These are phyloP conservation scores for Suhomyces bolitotheri DNA, from an alignment of 1,139 yeast species.

Conservation along the genomic window DNA sequence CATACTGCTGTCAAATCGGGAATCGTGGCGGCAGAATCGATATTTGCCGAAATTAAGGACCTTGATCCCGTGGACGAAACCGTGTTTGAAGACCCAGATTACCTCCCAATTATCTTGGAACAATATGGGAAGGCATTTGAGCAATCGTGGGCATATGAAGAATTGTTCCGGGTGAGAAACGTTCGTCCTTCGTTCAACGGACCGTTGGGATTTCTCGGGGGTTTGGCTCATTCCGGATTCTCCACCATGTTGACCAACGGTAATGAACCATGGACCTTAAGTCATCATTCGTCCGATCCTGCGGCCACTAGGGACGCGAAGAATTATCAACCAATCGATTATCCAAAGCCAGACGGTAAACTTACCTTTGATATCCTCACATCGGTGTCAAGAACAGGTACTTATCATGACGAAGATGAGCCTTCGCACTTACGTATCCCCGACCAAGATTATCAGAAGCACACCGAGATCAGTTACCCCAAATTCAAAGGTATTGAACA, in stretches of 20 bases:
- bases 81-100: slow-evolving; percentile 36
- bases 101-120: slow-evolving; percentile 51
- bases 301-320: slow-evolving; percentile 67
- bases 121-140: slow-evolving; percentile 65
- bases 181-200: slow-evolving; percentile 86
- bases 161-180: slow-evolving; percentile 79
- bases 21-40: slow-evolving; percentile 87
- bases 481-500: slow-evolving; percentile 83
- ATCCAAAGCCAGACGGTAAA: slow-evolving; percentile 92
- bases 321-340: slow-evolving; percentile 67
- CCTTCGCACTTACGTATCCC: slow-evolving; percentile 84
- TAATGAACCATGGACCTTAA: slow-evolving; percentile 82
- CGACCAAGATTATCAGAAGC: slow-evolving; percentile 65
- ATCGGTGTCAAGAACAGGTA: slow-evolving; percentile 92
- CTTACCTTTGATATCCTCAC: slow-evolving; percentile 89
- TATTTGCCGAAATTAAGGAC: slow-evolving; percentile 56
- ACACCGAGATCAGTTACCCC: slow-evolving; percentile 69
- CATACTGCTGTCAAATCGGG: slow-evolving; percentile 97
- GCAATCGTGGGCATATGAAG: slow-evolving; percentile 83
- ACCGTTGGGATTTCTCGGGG: slow-evolving; percentile 72
- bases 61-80: slow-evolving; percentile 52
- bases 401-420: slow-evolving; percentile 94
- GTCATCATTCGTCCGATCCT: slow-evolving; percentile 71
- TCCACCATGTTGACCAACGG: slow-evolving; percentile 79
- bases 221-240: slow-evolving; percentile 82